Base-by-base conservation (phyloP, 106 monocot species). In the Dactylorhiza incarnata region DNA sequence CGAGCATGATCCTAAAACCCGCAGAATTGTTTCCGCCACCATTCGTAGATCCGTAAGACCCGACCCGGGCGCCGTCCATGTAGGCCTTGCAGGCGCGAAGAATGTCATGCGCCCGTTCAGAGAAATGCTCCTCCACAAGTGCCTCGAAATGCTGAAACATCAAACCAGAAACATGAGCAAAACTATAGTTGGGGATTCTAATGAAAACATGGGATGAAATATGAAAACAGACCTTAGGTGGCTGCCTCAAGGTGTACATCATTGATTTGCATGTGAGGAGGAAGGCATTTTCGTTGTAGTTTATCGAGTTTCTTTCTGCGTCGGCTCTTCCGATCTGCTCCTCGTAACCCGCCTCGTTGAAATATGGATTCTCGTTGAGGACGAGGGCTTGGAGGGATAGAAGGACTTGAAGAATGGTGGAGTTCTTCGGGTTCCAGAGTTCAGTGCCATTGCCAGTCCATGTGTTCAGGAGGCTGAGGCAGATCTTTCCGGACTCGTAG, bases 391-490 rank as follows among this genome's bases (percentile, higher is more conserved):
- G 81, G 7, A 81, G 51, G 20, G 81, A 81, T 0, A 81, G 43
- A 4, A 81, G 71, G 48, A 81, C 81, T 75, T 81, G 81, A 37
- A 81, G 81, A 8, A 81, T 47, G 5, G 69, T 81, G 6, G 76
- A 81, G n/a, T 23, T 75, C 22, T 29, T n/a, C 11, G 81, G 75
- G 19, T 76, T 76, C 81, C 81, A 81, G 10, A n/a, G 17, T 68
- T 81, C 76, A 26, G 26, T 55, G 2, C 58, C 81, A 44, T 1
- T 75, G 4, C 76, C 81, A 11, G 53, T 5, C 71, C 81, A 81
- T 48, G 81, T 81, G 17, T 56, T 48, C 9, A 81, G 81, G 22
- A 81, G 81, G 29, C 81, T 81, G 17, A 81, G 75, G 48, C 81
- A 81, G 14, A 81, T 68, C 48, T 58, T 76, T 24, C 81, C 81